phyloP scores from a whole-genome alignment of 257 asterid species.

The Solanum paucissectum region DNA sequence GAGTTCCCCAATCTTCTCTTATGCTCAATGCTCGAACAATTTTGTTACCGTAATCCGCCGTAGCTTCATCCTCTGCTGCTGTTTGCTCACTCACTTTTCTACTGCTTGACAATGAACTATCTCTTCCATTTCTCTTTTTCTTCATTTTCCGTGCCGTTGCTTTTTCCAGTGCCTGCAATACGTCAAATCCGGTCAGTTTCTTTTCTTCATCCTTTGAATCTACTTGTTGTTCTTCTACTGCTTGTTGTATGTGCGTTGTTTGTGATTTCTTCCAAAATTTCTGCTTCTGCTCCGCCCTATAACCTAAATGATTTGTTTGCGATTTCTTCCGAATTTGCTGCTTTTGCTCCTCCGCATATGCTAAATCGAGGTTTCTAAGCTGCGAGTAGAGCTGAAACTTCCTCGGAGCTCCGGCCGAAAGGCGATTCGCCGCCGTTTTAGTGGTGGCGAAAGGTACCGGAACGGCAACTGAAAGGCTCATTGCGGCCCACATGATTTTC shows the following conservation, averaged over 20 bases:
- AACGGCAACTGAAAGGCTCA: not conserved
- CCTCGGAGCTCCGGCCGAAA: not conserved
- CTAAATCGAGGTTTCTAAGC: not conserved
- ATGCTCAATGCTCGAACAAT: slow-evolving; percentile 16
- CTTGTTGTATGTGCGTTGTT: not conserved
- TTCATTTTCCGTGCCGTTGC: slow-evolving; percentile 26
- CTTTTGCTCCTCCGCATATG: not conserved
- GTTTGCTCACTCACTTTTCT: not conserved
- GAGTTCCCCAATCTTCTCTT: slow-evolving; percentile 36
- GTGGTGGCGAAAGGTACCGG: not conserved
- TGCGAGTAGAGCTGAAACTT: not conserved
- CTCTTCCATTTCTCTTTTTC: slow-evolving; percentile 1
- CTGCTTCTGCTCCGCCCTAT: not conserved
- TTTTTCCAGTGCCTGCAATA: slow-evolving; percentile 38
- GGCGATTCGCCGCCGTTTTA: not conserved
- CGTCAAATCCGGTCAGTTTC: slow-evolving; percentile 42
- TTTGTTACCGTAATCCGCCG: not conserved
- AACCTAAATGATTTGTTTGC: not conserved
- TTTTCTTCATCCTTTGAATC: not conserved
- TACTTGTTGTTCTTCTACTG: not conserved
- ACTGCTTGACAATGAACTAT: not conserved
- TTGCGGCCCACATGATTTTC: not conserved
- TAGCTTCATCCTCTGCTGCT: not conserved
- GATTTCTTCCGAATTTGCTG: not conserved
- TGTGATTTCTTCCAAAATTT: not conserved